These are phyloP conservation scores for Endocarpon pusillum DNA, from an alignment of 495 filamentous ascomycete genomes.

Conservation along the genomic window DNA sequence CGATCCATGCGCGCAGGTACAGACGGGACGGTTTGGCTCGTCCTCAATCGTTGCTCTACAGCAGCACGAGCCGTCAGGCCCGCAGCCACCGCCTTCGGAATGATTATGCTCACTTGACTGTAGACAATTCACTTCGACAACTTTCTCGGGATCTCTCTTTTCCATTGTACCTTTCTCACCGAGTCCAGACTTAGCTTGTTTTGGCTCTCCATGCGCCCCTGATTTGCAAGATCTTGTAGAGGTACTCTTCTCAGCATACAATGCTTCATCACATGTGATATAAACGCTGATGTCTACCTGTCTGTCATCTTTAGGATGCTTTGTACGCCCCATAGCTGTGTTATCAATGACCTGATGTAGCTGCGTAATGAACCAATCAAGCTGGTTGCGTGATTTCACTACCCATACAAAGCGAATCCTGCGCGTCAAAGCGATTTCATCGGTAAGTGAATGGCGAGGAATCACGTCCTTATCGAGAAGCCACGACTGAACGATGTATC, in stretches of 20 bases:
- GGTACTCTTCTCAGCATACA: too few relatives aligned
- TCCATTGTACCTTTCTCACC: conserved; percentile 2
- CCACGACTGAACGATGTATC: conserved; percentile 29
- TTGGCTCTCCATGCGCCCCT: not conserved
- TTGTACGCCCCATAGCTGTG: conserved; percentile 21
- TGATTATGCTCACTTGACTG: conserved; percentile 3
- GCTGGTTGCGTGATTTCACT: conserved; percentile 48
- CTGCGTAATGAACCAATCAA: conserved; percentile 50
- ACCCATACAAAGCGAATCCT: conserved; percentile 57
- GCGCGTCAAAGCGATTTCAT: conserved; percentile 33
- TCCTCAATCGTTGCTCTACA: conserved; percentile 33
- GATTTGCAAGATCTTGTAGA: too few relatives aligned
- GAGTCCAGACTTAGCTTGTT: not conserved
- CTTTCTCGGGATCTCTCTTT: conserved; percentile 5
- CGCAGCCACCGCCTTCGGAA: conserved; percentile 11
- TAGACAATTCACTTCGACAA: conserved; percentile 13
- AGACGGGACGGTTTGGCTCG: conserved; percentile 20
- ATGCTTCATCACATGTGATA: conserved; percentile 39
- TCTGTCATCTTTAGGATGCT: conserved; percentile 15
- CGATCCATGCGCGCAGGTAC: conserved; percentile 15
- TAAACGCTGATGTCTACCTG: conserved; percentile 39
- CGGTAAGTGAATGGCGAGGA: conserved; percentile 1
- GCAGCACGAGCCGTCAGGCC: conserved; percentile 30
- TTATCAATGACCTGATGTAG: conserved; percentile 39
- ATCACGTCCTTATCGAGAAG: conserved; percentile 11